A percentile compares a stretch with the other conserved stretches of the same genome.
Conservation (phyloP, 257 asterid species). For the Eucommia ulmoides region DNA sequence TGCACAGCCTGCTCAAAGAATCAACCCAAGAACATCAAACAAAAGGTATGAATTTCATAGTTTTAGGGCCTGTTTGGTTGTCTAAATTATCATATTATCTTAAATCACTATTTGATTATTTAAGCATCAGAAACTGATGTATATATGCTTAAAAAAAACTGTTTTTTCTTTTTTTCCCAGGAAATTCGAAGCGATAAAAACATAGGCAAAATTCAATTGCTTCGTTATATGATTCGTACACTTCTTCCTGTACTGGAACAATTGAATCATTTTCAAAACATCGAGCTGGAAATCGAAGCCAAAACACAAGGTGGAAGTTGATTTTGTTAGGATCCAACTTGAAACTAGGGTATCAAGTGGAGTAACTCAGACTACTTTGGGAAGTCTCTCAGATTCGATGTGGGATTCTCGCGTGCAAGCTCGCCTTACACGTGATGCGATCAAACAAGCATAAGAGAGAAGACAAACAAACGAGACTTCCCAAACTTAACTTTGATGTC, state of each 20-base stretch:
- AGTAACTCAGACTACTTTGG: too few relatives aligned
- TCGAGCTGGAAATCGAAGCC: constrained; percentile 69
- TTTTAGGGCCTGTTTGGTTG: too few relatives aligned
- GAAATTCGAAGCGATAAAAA: constrained; percentile 38
- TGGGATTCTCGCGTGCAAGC: too few relatives aligned
- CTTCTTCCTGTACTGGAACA: constrained; percentile 79
- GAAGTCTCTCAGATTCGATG: too few relatives aligned
- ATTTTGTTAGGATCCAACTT: not conserved
- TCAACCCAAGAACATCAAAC: constrained; percentile 23
- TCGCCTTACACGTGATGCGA: too few relatives aligned
- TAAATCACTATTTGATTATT: too few relatives aligned
- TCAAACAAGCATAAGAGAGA: too few relatives aligned
- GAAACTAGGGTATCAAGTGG: too few relatives aligned
- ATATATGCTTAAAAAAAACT: constrained; percentile 11
- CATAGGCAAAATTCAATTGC: constrained; percentile 41
- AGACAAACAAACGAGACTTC: too few relatives aligned
- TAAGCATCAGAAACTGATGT: constrained; percentile 13
- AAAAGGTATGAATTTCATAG: too few relatives aligned
- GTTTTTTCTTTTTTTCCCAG: constrained; percentile 27
- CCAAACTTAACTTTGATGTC: too few relatives aligned
- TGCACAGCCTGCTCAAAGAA: constrained; percentile 59
- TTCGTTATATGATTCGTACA: constrained; percentile 52
- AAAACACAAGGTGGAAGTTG: constrained; percentile 44
- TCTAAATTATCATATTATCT: too few relatives aligned
- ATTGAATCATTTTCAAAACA: constrained; percentile 47